Percentiles rank a stretch among this genome's conserved stretches.
Conservation (phyloP, 116 monocot species). For the Cymodocea nodosa region DNA sequence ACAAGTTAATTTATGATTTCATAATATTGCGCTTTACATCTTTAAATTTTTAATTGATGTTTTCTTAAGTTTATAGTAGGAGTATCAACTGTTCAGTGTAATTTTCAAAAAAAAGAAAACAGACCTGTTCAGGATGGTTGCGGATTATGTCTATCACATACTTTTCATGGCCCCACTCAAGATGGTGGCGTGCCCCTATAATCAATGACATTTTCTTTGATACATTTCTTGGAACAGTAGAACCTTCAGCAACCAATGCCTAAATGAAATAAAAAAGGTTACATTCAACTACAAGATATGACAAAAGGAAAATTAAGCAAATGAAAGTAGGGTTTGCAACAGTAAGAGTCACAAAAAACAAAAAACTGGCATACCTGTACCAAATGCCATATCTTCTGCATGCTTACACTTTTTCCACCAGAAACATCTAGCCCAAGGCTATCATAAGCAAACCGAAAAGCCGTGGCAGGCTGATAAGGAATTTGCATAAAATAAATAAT, state of each 20-base stretch:
- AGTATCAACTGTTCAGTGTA: too few species aligned
- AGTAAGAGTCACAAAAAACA: not conserved
- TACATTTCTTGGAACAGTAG: constrained; percentile 29
- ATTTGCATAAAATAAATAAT: not conserved
- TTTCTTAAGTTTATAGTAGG: too few species aligned
- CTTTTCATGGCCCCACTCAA: constrained; percentile 98
- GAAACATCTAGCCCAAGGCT: constrained; percentile 35
- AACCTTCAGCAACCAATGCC: constrained; percentile 67
- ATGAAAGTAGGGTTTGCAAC: too few species aligned
- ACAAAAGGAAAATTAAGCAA: not conserved
- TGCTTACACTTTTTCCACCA: constrained; percentile 72
- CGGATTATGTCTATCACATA: constrained; percentile 83
- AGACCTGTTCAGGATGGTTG: constrained; percentile 78
- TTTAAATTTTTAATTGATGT: too few species aligned
- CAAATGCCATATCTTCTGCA: constrained; percentile 98
- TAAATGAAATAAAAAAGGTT: constrained; percentile 9
- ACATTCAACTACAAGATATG: not conserved
- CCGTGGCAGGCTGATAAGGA: constrained; percentile 65
- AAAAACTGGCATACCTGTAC: constrained; percentile 53
- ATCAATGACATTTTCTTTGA: constrained; percentile 88
- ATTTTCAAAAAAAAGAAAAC: not conserved
- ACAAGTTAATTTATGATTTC: too few species aligned
- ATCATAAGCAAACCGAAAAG: constrained; percentile 73
- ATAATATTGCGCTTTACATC: too few species aligned
- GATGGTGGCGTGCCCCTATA: constrained; percentile 85